Base-by-base conservation (phyloP, 1,139 yeast species). In the Suhomyces coccinellae region DNA sequence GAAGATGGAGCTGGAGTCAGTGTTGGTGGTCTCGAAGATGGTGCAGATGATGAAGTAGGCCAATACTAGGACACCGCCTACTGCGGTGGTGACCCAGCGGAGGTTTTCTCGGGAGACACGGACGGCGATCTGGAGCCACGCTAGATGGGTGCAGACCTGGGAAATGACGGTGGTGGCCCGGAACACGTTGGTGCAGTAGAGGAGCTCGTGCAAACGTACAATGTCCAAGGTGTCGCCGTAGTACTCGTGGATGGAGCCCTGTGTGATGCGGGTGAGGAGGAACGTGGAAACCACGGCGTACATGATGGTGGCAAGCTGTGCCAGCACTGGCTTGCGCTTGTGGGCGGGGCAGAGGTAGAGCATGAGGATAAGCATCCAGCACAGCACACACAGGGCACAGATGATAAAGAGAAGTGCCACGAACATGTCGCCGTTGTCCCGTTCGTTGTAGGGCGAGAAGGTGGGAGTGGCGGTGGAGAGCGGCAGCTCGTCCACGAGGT, bases 301-400 rank as follows among this genome's bases (percentile, higher is more conserved):
- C 48, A 77, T 64, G 4, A 77, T 50, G 14, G 80, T 77, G 4
- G 82, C 72, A 11, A 75, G 38, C 41, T 74, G 75, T 13, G 81
- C 63, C 29, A 73, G 56, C 38, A 67, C 51, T 1, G 85, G 83
- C 46, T 80, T 77, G 13, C 75, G 69, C 51, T 75, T 76, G 43
- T 58, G 57, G 11, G 51, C 44, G 0, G 81, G 75, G 15, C 80
- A 71, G 32, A 81, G 57, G 40, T 69, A 59, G 33, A 79, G 62
- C 41, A 80, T 56, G 20, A 79, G 52, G 38, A 79, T 60, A 32
- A 81, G 64, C 80, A 80, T 75, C 85, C 85, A 80, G 31, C 75
- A 62, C 3, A 78, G 66, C 15, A 65, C 66, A 52, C 77, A 73
- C 24, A 69, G 58, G 3, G 76, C 79, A 48, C 72, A 65, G 14